Base-by-base conservation (phyloP, 768 basidiomycete genomes). In the Pleurotus eryngii region DNA sequence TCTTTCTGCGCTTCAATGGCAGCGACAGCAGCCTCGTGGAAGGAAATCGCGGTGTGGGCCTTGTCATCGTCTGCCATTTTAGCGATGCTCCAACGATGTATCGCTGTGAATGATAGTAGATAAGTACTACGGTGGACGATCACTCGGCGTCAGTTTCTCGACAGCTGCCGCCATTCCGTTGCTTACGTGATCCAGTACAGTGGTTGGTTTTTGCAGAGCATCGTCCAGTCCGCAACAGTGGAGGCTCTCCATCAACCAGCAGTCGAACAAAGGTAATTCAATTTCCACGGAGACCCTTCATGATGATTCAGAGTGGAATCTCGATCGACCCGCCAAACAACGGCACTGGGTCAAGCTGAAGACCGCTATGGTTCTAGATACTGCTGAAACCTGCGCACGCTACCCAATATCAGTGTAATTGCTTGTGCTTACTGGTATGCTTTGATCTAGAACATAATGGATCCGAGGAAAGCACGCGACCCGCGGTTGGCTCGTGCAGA, bases 261-360 rank as follows among this genome's bases (percentile, higher is more conserved):
- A 48, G 20, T 20, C 7, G 20, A 48, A n/a, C 17, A 35, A 30
- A 54, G 51, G 51, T 54, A 54, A 54, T 27, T 54, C 12, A 12
- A 39, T 42, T 18, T 17, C 35, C 24, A 35, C 35, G 15, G 9
- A 18, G 15, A 35, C 17, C 42, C 37, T 18, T 18, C 18, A 18
- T 48, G 17, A 93, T 92, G 89, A 93, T 83, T 89, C 86, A 89
- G 91, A 93, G 91, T 93, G 91, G 91, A 90, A 85, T 76, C 91
- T 87, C 73, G 70, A 88, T 82, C 76, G 79, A 92, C 83, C 88
- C 79, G 73, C 71, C 62, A 69, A 65, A 55, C 59, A 61, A 35
- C 57, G 58, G 55, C 59, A 64, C 62, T 73, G 87, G 88, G 86
- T 89, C 75, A 81, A 81, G 60, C 68, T 81, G 90, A 78, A 81